These are phyloP conservation scores for Irineochytrium annulatum DNA, from an alignment of 192 early-diverging fungal species.

Conservation along the genomic window DNA sequence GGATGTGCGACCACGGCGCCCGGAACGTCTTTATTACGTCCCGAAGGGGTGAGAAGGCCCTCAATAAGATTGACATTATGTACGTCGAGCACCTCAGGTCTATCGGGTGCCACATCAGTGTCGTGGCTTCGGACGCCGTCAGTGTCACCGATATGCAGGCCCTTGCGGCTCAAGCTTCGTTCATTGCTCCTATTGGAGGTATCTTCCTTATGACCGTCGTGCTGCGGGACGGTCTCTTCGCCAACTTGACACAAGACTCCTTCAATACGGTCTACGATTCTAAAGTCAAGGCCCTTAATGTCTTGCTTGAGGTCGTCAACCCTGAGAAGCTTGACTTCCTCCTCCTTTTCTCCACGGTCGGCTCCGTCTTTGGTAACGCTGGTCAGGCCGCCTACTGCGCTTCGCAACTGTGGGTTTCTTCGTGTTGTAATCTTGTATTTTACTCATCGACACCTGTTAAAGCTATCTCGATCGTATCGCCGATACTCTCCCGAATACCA, in stretches of 20 bases:
- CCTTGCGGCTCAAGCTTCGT: background rate
- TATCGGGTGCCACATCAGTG: background rate
- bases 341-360: constrained; percentile 5
- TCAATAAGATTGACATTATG: too few species aligned
- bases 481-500: constrained; percentile 5
- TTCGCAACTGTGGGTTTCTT: background rate
- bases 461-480: constrained; percentile 17
- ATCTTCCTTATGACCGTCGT: constrained; percentile 25
- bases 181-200: constrained; percentile 15
- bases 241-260: constrained; percentile 10
- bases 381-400: constrained; percentile 2
- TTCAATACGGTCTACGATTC: constrained; percentile 11
- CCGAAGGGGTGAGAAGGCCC: constrained; percentile 15
- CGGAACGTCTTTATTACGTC: constrained; percentile 16
- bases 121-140: constrained; percentile 20
- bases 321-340: constrained; percentile 5
- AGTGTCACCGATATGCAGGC: constrained; percentile 1
- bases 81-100: background rate
- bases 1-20: constrained; percentile 17
- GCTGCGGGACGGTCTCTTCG: constrained; percentile 13
- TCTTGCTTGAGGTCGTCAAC: too few species aligned
- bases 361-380: background rate
- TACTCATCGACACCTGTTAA: too few species aligned
- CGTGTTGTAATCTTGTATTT: too few species aligned
- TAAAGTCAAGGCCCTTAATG: constrained; percentile 13